Percentiles rank a stretch among this genome's conserved stretches.
phyloP scores from a whole-genome alignment of 179 eudicot species.

The Beta macrorhiza region DNA sequence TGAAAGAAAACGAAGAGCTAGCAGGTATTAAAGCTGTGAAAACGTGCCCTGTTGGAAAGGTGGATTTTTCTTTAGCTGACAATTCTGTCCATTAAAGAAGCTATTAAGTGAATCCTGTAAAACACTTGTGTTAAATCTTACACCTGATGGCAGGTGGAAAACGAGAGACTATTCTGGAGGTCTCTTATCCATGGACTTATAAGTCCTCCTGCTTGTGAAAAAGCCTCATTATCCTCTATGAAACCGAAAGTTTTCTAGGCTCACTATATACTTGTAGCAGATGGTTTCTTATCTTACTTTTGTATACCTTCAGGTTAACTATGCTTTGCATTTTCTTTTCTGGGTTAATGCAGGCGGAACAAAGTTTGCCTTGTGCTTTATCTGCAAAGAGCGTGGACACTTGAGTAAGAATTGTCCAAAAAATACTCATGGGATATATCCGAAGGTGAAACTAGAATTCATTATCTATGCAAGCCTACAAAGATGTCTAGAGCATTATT shows the following conservation, averaged over 20 bases:
- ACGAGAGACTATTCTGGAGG: neutral
- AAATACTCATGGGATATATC: conserved; percentile 90
- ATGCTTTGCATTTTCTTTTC: conserved; percentile 3
- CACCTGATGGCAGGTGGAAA: neutral
- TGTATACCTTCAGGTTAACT: conserved; percentile 2
- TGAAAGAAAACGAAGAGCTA: neutral
- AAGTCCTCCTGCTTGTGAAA: neutral
- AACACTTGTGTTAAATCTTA: neutral
- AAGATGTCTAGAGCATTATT: neutral
- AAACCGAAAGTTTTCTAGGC: neutral
- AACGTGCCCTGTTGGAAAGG: neutral
- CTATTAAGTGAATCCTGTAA: neutral
- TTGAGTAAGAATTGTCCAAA: conserved; percentile 92
- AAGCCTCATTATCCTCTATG: neutral
- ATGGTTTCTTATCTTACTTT: neutral
- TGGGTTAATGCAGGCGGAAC: conserved; percentile 68
- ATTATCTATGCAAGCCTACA: neutral
- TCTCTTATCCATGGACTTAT: neutral
- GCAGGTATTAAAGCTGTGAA: neutral
- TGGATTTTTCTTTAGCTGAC: neutral
- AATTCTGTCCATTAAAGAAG: neutral
- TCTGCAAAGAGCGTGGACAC: conserved; percentile 89
- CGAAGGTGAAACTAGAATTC: conserved; percentile 56
- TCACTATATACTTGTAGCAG: neutral
- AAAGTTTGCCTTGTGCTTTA: conserved; percentile 88